Evolutionary conservation across 345 rosid genomes (phyloP), one percentile per base, ranked within the genome.

Genomic region (Eucalyptus viminalis): DNA sequence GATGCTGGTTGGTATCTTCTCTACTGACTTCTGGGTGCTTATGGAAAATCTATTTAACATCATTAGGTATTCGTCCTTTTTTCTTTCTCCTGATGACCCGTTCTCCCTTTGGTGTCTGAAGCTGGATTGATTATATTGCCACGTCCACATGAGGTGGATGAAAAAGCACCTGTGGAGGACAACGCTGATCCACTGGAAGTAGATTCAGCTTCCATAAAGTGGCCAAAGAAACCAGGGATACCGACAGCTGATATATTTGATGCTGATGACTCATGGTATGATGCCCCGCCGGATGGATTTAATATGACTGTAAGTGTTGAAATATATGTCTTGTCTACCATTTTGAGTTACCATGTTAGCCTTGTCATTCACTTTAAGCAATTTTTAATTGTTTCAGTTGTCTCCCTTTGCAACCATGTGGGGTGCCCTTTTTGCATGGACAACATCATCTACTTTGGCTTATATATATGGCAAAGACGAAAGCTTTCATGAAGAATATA

Each of bases 341-440:
- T 19, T 72, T 67, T 34, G 6, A 83, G 58, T 44, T 62, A 27
- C 49, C 67, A 67, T 62, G 8, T 62, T 86, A 14, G 69, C 25
- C 54, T 89, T 6, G 24, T 49, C 54, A 69, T 50, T 27, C 43
- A 45, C 85, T 62, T 44, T 34, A 16, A 56, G 7, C 47, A 27
- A 21, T 67, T 90, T 86, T 76, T 25, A 80, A 15, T 16, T 91
- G 58, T 80, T 88, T 87, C 92, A 97, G 99, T 90, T 98, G 88
- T 98, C 98, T 40, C 93, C 96, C 88, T 98, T 98, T 88, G 98
- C 98, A 69, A 95, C 94, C 51, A 95, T 95, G 98, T 98, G 99
- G 98, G 93, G 95, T 93, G 91, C 95, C 44, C 95, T 96, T 87
- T 96, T 98, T 93, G 95, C 94, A 49, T 98, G 99, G 99, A 92